Evolutionary conservation across 257 asterid species (phyloP).

Genomic region (Anisodus acutangulus): DNA sequence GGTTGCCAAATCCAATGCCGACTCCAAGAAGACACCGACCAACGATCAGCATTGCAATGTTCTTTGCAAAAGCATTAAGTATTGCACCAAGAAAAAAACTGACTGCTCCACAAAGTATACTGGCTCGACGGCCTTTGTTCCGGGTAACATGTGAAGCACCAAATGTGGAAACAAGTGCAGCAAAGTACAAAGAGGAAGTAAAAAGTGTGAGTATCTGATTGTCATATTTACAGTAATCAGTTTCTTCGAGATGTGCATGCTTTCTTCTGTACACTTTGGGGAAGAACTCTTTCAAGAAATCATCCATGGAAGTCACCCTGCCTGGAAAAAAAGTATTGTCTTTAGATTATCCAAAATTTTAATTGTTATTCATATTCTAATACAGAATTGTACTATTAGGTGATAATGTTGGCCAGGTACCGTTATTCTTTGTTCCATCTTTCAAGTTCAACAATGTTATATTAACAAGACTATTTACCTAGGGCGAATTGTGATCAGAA

Average conservation of each 20-base stretch:
- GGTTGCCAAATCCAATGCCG: constrained; percentile 89
- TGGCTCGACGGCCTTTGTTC: constrained; percentile 58
- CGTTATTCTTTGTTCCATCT: neutral
- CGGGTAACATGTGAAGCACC: constrained; percentile 73
- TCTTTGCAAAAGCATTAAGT: constrained; percentile 60
- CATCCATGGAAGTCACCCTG: constrained; percentile 87
- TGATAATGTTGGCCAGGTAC: neutral
- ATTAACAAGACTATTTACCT: too few species aligned
- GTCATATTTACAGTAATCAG: constrained; percentile 81
- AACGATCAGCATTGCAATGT: constrained; percentile 65
- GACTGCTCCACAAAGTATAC: constrained; percentile 69
- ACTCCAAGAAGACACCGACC: constrained; percentile 79
- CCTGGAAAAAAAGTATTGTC: constrained; percentile 45
- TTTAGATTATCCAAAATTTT: neutral
- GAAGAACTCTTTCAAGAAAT: constrained; percentile 71
- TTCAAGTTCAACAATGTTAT: neutral
- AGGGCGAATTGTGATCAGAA: neutral
- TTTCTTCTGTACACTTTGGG: constrained; percentile 62
- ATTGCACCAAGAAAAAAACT: constrained; percentile 70
- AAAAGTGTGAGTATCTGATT: constrained; percentile 77
- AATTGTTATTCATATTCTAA: neutral
- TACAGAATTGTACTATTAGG: neutral
- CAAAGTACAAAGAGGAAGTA: constrained; percentile 76
- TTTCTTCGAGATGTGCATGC: constrained; percentile 52
- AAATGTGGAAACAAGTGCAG: constrained; percentile 69